Evolutionary conservation across 2,329 filamentous ascomycete species (phyloP), one percentile per base, ranked within the genome.

Genomic region (Coniochaeta pulveracea): DNA sequence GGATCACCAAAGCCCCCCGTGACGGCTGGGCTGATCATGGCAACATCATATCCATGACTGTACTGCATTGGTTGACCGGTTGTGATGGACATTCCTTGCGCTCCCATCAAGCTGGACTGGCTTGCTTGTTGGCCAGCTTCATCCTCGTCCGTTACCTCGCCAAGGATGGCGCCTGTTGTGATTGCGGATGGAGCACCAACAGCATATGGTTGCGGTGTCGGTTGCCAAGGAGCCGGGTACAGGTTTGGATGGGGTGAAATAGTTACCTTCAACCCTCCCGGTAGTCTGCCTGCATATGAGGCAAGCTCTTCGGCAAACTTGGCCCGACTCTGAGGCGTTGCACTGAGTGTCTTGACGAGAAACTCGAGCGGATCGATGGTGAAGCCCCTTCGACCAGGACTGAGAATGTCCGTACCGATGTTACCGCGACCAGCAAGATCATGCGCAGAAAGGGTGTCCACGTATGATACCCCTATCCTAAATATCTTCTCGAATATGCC

Each of bases 401-500:
- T 43, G 2, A 57, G 37, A 3, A 56, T 44, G 38, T 56, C 52
- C 52, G 56, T 56, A 4, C 43, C 44, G 36, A 44, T 37, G 7
- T 39, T 36, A 1, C 44, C 37, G 5, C 40, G 35, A 18, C 45
- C 43, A 8, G 47, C 42, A 16, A 40, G 43, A 30, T 57, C 50
- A 39, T 51, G 56, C 0, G 55, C 50, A 19, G 54, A 53, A 31
- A 64, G 53, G 17, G 63, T 57, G 12, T 62, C 61, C 40, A 64
- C 58, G 19, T 56, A 52, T 57, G 60, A 63, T 0, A 55, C 57
- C 10, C 58, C 60, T 25, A 65, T 61, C 40, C 64, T 60, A 37
- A 63, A 65, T n/a, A 65, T 64, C 44, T 65, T 64, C 37, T 64
- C 61, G 34, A 65, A 63, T 10, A 65, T 65, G 17, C 61, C 60